A percentile compares a stretch with the other conserved stretches of the same genome.
Conservation (phyloP, 306 rosid genomes). For the Acacia acuminata region DNA sequence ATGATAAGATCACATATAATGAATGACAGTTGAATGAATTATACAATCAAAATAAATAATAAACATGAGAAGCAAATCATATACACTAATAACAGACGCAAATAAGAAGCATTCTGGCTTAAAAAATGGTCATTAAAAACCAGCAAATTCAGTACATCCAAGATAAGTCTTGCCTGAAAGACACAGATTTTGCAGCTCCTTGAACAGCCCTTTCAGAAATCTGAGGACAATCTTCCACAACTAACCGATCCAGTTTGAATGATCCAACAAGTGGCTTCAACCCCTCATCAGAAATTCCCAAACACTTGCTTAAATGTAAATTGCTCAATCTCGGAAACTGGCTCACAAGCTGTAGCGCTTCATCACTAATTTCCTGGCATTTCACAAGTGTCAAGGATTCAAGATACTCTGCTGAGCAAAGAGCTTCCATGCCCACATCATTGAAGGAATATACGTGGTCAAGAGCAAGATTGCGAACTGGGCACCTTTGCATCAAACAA, state of each 20-base stretch:
- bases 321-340: slow-evolving; percentile 60
- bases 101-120: slow-evolving; percentile 13
- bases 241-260: slow-evolving; percentile 64
- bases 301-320: slow-evolving; percentile 66
- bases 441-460: slow-evolving; percentile 87
- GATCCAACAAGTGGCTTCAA: slow-evolving; percentile 77
- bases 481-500: slow-evolving; percentile 62
- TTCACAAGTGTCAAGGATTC: slow-evolving; percentile 75
- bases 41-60: slow-evolving; percentile 9
- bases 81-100: slow-evolving; percentile 9
- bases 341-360: slow-evolving; percentile 78
- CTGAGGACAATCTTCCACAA: slow-evolving; percentile 85
- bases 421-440: slow-evolving; percentile 85
- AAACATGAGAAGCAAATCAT: background rate
- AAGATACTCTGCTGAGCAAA: slow-evolving; percentile 68
- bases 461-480: slow-evolving; percentile 64
- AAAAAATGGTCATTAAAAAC: slow-evolving; percentile 2
- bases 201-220: slow-evolving; percentile 76
- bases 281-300: slow-evolving; percentile 88
- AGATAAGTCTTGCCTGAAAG: slow-evolving; percentile 79
- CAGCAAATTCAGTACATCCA: slow-evolving; percentile 71
- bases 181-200: slow-evolving; percentile 70
- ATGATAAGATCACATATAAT: slow-evolving; percentile 4
- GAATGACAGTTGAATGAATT: slow-evolving; percentile 28
- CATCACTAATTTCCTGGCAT: slow-evolving; percentile 89